Evolutionary conservation across 2,329 filamentous ascomycete genomes (phyloP), one percentile per base, ranked within the genome.

Genomic region (Fusarium napiforme): DNA sequence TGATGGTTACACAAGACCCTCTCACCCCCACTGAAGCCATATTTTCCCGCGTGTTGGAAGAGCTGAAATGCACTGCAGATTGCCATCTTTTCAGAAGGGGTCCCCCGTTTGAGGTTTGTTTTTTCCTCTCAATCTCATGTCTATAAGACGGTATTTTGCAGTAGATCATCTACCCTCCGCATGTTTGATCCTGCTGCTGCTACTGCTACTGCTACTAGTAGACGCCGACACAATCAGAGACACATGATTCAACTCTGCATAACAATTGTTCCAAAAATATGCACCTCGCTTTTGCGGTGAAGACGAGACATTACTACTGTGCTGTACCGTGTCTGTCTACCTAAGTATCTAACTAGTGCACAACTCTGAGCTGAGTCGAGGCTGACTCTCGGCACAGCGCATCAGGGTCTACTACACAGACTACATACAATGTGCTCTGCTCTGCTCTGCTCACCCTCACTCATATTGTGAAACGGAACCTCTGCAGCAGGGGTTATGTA

Each of bases 241-340:
- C 69, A 69, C 30, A 23, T 58, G 59, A 56, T 63, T 59, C 60
- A 37, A 19, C 49, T 72, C 49, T 64, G 59, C 60, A 62, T 75
- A 50, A 58, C 46, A 60, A 49, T 57, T 56, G 36, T 43, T 68
- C 56, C 42, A 63, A 39, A 39, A 72, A 28, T 49, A 62, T 72
- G 69, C 69, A 60, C 52, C 52, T 46, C 60, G 23, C 43, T 56
- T 72, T 75, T 75, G 65, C 74, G 74, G 74, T 75, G 60, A 75
- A 53, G 65, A 71, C 69, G 57, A 75, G 64, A 76, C 60, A 74
- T 60, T 50, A 56, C 34, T 50, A 18, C 23, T 34, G 49, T 36
- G 47, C n/a, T 52, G 30, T 52, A 23, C 30, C 30, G 47, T 52
- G 47, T 52, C 30, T 52, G 14, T 47, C 45, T 28, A 19, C n/a